Evolutionary conservation across 2,329 filamentous ascomycete genomes (phyloP).

Genomic region (Neofusicoccum sp.): DNA sequence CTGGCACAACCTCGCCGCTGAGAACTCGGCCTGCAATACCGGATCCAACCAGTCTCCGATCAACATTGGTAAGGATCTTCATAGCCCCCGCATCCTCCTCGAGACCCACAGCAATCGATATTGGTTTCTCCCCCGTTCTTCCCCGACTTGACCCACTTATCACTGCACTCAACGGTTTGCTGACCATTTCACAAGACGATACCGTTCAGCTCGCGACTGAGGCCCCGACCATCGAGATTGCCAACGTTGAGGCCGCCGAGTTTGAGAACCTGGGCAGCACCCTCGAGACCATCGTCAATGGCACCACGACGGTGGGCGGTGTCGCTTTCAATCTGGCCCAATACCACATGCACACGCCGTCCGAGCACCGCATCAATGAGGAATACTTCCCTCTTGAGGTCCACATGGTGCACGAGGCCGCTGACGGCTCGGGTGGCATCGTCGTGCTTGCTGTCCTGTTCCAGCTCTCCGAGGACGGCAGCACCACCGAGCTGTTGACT

Average conservation of each 20-base stretch:
- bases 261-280: constrained; percentile 61
- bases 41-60: constrained; percentile 58
- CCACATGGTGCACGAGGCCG: constrained; percentile 59
- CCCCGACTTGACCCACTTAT: constrained; percentile 22
- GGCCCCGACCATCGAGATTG: constrained; percentile 38
- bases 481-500: constrained; percentile 31
- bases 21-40: constrained; percentile 48
- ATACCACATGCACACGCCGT: constrained; percentile 62
- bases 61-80: constrained; percentile 40
- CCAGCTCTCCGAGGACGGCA: constrained; percentile 38
- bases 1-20: constrained; percentile 49
- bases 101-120: background rate
- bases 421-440: constrained; percentile 35
- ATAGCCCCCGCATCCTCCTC: constrained; percentile 18
- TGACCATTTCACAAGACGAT: constrained; percentile 25
- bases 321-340: constrained; percentile 49
- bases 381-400: constrained; percentile 49
- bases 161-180: constrained; percentile 25
- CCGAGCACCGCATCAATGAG: constrained; percentile 56
- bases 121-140: background rate
- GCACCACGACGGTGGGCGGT: constrained; percentile 44
- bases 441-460: constrained; percentile 45
- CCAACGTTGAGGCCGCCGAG: constrained; percentile 44
- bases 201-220: constrained; percentile 31
- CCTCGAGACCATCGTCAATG: constrained; percentile 55